These are phyloP conservation scores for Alternaria brassicicola DNA, from an alignment of 2,329 filamentous ascomycete species.

Conservation along the genomic window DNA sequence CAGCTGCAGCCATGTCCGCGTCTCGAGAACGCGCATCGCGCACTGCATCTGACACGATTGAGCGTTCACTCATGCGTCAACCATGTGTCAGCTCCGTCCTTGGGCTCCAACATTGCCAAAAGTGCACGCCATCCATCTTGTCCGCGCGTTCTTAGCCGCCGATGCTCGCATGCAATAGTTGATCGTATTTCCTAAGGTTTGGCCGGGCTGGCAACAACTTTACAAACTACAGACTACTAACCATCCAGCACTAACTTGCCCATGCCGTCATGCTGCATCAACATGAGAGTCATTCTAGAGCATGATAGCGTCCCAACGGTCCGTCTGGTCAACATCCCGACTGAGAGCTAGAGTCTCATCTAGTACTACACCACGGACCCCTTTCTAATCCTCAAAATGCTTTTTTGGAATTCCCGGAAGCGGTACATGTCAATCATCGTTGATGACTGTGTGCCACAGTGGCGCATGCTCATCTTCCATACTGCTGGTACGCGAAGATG, in stretches of 20 bases:
- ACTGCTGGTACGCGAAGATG: slow-evolving; percentile 5
- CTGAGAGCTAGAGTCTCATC: slow-evolving; percentile 13
- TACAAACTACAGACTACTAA: slow-evolving; percentile 3
- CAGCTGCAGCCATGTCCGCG: slow-evolving; percentile 24
- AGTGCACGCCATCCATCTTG: slow-evolving; percentile 13
- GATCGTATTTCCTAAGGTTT: slow-evolving; percentile 3
- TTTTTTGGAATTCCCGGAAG: slow-evolving; percentile 24
- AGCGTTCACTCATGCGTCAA: slow-evolving; percentile 32
- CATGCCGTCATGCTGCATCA: neutral
- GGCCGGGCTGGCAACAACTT: neutral
- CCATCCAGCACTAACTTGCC: neutral
- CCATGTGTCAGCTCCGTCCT: slow-evolving; percentile 31
- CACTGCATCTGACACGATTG: slow-evolving; percentile 30
- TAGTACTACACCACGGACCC: slow-evolving; percentile 20
- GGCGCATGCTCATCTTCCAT: slow-evolving; percentile 32
- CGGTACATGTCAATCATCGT: slow-evolving; percentile 25
- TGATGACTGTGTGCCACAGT: slow-evolving; percentile 48
- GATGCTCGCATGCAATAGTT: slow-evolving; percentile 10
- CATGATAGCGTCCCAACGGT: slow-evolving; percentile 4
- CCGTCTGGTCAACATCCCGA: slow-evolving; percentile 11
- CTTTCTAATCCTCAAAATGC: slow-evolving; percentile 9
- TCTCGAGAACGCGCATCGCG: slow-evolving; percentile 27
- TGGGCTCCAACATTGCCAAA: slow-evolving; percentile 17
- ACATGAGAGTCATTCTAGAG: slow-evolving; percentile 1
- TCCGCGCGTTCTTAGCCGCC: slow-evolving; percentile 15